Conservation (phyloP, 2,329 filamentous ascomycete species). For the Arthrocladium fulminans region DNA sequence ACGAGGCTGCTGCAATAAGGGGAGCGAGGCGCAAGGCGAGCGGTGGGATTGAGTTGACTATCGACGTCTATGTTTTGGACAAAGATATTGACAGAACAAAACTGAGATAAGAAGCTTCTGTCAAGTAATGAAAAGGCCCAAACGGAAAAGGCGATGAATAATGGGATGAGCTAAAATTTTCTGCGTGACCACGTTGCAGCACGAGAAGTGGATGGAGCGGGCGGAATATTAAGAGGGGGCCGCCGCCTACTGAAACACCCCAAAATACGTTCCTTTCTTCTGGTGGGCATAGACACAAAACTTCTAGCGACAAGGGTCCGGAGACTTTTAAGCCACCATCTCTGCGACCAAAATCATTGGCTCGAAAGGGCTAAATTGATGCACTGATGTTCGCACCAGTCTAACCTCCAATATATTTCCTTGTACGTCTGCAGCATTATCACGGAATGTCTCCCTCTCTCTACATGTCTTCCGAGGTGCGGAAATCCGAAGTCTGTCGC, state of each 20-base stretch:
- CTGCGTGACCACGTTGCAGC: slow-evolving; percentile 4
- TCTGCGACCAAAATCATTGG: not conserved
- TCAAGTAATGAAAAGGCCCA: slow-evolving; percentile 20
- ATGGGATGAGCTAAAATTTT: slow-evolving; percentile 24
- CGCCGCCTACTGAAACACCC: not conserved
- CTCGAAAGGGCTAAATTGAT: not conserved
- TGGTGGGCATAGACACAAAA: not conserved
- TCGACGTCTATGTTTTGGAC: slow-evolving; percentile 12
- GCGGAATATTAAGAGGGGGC: slow-evolving; percentile 11
- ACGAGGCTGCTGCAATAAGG: slow-evolving; percentile 7
- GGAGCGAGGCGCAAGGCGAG: slow-evolving; percentile 13
- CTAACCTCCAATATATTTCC: not conserved
- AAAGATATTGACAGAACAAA: slow-evolving; percentile 23
- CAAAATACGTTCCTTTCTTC: too few relatives aligned
- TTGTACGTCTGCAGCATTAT: not conserved
- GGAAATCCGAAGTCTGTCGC: not conserved
- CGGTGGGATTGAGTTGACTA: slow-evolving; percentile 8
- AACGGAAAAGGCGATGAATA: slow-evolving; percentile 19
- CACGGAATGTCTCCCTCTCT: too few relatives aligned
- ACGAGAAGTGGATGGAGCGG: slow-evolving; percentile 1
- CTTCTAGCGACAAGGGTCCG: not conserved
- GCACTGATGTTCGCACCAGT: not conserved
- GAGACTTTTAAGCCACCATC: not conserved
- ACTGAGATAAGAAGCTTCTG: slow-evolving; percentile 22
- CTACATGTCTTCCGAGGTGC: not conserved